Evolutionary conservation across 352 stramenopile species (phyloP), one percentile per base, ranked within the genome.

Genomic region (Blastocystis sp.): DNA sequence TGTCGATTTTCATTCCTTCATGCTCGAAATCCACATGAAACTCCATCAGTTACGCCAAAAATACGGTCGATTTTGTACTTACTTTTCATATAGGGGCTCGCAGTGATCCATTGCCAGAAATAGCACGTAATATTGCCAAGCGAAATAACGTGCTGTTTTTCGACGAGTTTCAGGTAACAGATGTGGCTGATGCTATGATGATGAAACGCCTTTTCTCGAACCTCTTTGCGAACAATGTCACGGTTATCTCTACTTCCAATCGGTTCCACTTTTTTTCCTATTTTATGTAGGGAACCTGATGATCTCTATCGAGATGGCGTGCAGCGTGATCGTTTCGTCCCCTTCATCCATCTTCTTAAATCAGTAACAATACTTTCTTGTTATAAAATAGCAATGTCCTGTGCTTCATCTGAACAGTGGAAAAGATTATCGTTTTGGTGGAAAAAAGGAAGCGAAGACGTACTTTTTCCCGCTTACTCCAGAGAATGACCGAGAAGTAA

Each of bases 151-250:
- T 98, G 66, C 91, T 98, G 37, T 98, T 95, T 92, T 97, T 98
- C 84, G 96, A 98, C 92, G 96, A 98, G 92, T 98, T 98, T 90
- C 95, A 98, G 93, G 94, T 99, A 20, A 98, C 94, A 0, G 96
- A 98, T 91, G 95, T 98, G 87, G 96, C 95, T 1, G 95, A 98
- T 91, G 96, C 96, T 41, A 93, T 98, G 87, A 98, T 98, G 90
- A 94, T 98, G 50, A 93, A 93, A 79, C 96, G 97, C 91, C 91
- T 98, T 34, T 98, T 98, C 89, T 91, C 91, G 13, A 92, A 95
- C 6, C 92, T 98, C 54, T 98, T 96, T 89, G 80, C 90, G 7
- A 90, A 91, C 41, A 96, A 95, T 43, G 94, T 96, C 0, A 95
- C 98, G 23, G 92, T 98, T 56, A 94, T 98, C 6, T 95, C 96